Conservation (phyloP, 2,329 filamentous ascomycete genomes). For the Fusarium xyrophilum region DNA sequence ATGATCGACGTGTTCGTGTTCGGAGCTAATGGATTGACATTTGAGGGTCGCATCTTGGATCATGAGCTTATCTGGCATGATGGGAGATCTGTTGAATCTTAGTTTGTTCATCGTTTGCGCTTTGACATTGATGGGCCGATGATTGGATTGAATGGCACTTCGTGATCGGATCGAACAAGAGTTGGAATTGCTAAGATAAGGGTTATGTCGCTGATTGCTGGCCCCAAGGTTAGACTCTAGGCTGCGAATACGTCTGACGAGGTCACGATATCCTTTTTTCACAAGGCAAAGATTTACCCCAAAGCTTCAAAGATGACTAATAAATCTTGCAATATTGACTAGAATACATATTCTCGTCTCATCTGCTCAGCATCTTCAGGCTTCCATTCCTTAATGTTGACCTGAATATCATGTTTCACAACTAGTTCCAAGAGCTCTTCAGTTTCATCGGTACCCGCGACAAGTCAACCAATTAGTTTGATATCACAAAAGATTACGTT, state of each 20-base stretch:
- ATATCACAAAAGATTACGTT: conserved; percentile 4
- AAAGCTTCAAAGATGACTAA: too few relatives aligned
- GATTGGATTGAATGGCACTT: neutral
- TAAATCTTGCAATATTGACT: rapidly evolving
- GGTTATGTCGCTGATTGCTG: neutral
- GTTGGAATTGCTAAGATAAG: neutral
- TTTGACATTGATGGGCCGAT: neutral
- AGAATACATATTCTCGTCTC: conserved; percentile 14
- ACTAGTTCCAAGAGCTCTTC: neutral
- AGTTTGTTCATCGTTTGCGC: neutral
- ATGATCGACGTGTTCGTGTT: conserved; percentile 13
- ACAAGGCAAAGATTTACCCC: neutral
- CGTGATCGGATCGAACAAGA: neutral
- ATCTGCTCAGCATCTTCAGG: conserved; percentile 7
- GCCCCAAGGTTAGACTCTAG: neutral
- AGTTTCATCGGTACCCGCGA: neutral
- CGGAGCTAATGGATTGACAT: neutral
- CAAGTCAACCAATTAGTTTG: neutral
- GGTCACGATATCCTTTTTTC: neutral
- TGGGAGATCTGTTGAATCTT: conserved; percentile 2
- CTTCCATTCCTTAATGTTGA: conserved; percentile 13
- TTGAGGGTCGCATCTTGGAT: neutral
- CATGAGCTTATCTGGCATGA: neutral
- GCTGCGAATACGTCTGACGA: neutral
- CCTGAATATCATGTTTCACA: neutral